A percentile compares a stretch with the other conserved stretches of the same genome.
Evolutionary conservation across 1,139 yeast genomes (phyloP).

Genomic region (Geotrichum macrosporum): DNA sequence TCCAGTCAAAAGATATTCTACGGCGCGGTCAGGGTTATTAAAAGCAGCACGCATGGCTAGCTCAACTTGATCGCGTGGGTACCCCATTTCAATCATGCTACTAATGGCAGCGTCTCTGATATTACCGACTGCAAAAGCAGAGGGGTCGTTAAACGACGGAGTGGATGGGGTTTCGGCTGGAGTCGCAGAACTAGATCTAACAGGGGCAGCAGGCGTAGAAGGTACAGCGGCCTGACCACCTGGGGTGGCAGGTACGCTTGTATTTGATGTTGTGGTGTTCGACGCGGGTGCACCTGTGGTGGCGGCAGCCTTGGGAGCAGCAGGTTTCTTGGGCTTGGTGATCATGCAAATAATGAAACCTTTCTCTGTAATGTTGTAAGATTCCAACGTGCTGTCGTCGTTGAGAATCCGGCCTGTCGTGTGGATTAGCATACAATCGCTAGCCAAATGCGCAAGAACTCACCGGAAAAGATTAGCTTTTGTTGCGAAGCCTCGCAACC

Average conservation of each 20-base stretch:
- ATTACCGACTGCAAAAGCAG: slow-evolving; percentile 53
- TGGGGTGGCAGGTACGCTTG: slow-evolving; percentile 1
- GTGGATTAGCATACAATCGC: slow-evolving; percentile 8
- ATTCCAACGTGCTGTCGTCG: slow-evolving; percentile 71
- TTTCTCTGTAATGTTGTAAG: slow-evolving; percentile 71
- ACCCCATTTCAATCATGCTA: slow-evolving; percentile 95
- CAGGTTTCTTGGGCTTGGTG: slow-evolving; percentile 42
- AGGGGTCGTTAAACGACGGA: slow-evolving; percentile 34
- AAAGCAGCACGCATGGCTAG: slow-evolving; percentile 91
- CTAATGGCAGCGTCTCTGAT: slow-evolving; percentile 66
- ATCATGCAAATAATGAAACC: slow-evolving; percentile 93
- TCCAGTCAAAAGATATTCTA: slow-evolving; percentile 86
- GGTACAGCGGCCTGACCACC: slow-evolving; percentile 26
- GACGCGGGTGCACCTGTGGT: slow-evolving; percentile 32
- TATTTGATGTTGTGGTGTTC: slow-evolving; percentile 23
- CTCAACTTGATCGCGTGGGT: slow-evolving; percentile 81
- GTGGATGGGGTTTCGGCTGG: slow-evolving; percentile 34
- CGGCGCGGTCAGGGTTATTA: slow-evolving; percentile 97
- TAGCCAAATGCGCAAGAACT: slow-evolving; percentile 20
- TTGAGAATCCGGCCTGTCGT: slow-evolving; percentile 64
- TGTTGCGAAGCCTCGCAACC: slow-evolving; percentile 70
- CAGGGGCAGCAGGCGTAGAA: slow-evolving; percentile 29
- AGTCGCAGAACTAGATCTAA: slow-evolving; percentile 30
- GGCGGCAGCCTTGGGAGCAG: slow-evolving; percentile 25
- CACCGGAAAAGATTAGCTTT: slow-evolving; percentile 85